phyloP scores from a whole-genome alignment of 75 land plant genomes.

The Azolla pinnata region DNA sequence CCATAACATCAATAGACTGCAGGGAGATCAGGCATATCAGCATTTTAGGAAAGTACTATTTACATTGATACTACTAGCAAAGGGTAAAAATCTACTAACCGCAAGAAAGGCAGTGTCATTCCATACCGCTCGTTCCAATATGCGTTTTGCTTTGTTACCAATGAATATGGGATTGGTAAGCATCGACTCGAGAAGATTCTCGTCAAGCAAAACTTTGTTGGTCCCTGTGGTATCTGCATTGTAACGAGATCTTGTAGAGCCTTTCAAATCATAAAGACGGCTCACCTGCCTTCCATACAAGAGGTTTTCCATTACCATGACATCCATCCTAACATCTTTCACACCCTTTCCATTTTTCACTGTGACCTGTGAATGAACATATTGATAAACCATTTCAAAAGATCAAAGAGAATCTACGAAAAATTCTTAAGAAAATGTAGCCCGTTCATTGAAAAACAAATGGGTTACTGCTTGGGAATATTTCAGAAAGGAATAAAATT shows the following conservation, averaged over 20 bases:
- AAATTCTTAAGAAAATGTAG: too few species aligned
- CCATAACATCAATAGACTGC: conserved; percentile 88
- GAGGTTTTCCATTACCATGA: conserved; percentile 95
- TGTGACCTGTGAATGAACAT: conserved; percentile 57
- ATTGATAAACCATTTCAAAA: too few species aligned
- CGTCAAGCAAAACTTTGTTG: conserved; percentile 78
- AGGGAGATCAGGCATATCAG: neutral
- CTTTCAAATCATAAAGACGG: conserved; percentile 85
- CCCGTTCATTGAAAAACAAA: too few species aligned
- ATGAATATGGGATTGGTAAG: conserved; percentile 90
- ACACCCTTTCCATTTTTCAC: conserved; percentile 62
- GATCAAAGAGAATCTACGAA: too few species aligned
- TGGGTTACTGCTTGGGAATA: too few species aligned
- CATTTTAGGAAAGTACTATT: too few species aligned
- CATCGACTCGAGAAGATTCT: conserved; percentile 84
- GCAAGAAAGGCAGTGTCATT: conserved; percentile 90
- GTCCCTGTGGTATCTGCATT: conserved; percentile 78
- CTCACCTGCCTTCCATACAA: conserved; percentile 53
- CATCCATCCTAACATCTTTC: conserved; percentile 70
- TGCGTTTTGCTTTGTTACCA: conserved; percentile 78
- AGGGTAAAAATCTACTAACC: conserved; percentile 32
- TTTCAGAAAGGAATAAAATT: too few species aligned
- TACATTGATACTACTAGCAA: neutral
- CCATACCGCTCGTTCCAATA: conserved; percentile 93
- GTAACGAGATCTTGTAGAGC: conserved; percentile 80